A percentile compares a stretch with the other conserved stretches of the same genome.
Conservation (phyloP, 306 rosid species). For the Quercus suber region DNA sequence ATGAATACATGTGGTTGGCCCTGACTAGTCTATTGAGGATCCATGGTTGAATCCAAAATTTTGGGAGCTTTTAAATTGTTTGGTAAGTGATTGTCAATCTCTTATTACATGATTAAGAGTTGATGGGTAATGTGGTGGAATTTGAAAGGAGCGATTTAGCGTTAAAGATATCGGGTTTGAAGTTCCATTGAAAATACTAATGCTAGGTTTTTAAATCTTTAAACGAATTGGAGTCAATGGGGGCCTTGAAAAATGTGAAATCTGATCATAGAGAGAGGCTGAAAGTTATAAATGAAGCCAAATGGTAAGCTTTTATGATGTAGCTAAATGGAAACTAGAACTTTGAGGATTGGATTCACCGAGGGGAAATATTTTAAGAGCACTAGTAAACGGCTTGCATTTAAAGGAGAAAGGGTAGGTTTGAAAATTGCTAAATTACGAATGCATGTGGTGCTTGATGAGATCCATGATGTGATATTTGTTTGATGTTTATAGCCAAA, state of each 20-base stretch:
- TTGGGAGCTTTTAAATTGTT: background rate
- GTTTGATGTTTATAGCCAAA: background rate
- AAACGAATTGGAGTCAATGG: background rate
- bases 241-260: background rate
- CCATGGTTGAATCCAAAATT: no score
- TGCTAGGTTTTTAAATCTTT: background rate
- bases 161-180: background rate
- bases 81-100: background rate
- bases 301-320: background rate
- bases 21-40: no score
- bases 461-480: background rate
- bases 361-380: no score
- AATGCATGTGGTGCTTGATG: background rate
- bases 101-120: background rate
- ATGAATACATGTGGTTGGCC: no score
- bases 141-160: background rate
- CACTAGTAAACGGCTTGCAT: no score
- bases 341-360: background rate
- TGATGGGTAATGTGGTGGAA: background rate
- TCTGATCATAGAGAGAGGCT: background rate
- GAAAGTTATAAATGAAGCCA: conserved; percentile 7
- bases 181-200: background rate
- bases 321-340: background rate
- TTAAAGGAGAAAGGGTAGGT: no score
- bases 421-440: background rate